A percentile compares a stretch with the other conserved stretches of the same genome.
These are phyloP conservation scores for Gossypium sturtianum DNA, from an alignment of 345 rosid species.

Conservation along the genomic window DNA sequence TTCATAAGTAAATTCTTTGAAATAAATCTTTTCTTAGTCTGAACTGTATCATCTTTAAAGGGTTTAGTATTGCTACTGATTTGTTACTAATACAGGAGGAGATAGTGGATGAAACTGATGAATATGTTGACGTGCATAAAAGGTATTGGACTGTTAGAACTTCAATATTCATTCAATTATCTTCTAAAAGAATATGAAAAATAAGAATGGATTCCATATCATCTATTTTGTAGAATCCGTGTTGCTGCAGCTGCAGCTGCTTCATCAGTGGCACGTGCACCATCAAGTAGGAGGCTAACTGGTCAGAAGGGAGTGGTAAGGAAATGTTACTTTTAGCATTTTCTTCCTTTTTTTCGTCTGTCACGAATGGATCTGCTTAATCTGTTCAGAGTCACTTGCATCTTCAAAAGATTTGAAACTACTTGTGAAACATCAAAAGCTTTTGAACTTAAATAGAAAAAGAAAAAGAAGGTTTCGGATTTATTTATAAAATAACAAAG, in stretches of 20 bases:
- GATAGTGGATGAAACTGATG: constrained; percentile 98
- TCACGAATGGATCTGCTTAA: background rate
- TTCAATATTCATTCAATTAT: background rate
- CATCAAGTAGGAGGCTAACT: constrained; percentile 70
- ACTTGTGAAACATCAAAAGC: background rate
- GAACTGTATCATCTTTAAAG: background rate
- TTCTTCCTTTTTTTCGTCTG: background rate
- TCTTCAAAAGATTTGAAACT: background rate
- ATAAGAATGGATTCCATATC: background rate
- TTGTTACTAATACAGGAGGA: constrained; percentile 55
- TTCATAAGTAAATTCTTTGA: background rate
- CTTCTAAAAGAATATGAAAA: background rate
- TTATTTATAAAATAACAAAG: background rate
- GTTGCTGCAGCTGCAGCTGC: constrained; percentile 98
- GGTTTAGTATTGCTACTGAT: background rate
- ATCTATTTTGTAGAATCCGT: constrained; percentile 57
- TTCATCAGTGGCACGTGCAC: constrained; percentile 77
- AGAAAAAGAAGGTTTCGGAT: background rate
- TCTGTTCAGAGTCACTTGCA: background rate
- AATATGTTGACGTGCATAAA: constrained; percentile 91
- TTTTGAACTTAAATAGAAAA: background rate
- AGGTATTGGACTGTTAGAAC: constrained; percentile 33
- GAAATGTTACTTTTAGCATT: background rate
- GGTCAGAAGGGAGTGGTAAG: constrained; percentile 55
- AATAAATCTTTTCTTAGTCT: background rate